A percentile compares a stretch with the other conserved stretches of the same genome.
Conservation (phyloP, 306 rosid genomes). For the Cucurbita pepo region DNA sequence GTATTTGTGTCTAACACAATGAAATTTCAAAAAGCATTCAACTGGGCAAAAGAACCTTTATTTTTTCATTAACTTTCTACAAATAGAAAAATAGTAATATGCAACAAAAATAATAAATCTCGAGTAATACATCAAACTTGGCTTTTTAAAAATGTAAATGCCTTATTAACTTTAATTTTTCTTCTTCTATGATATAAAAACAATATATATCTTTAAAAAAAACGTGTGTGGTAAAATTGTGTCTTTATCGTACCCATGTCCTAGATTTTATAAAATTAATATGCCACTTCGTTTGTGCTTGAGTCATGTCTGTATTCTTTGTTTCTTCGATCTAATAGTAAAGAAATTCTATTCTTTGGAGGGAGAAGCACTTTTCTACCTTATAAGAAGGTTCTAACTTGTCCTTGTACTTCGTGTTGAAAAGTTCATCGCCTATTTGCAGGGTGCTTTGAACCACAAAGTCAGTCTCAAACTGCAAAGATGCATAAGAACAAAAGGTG, state of each 20-base stretch:
- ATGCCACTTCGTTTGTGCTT: neutral
- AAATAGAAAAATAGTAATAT: neutral
- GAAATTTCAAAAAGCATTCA: neutral
- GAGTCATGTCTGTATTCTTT: neutral
- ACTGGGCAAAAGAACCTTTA: neutral
- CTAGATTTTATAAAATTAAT: neutral
- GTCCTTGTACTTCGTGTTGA: slow-evolving; percentile 79
- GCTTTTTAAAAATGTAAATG: neutral
- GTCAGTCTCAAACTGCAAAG: slow-evolving; percentile 82
- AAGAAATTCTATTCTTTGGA: neutral
- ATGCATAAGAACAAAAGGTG: slow-evolving; percentile 1
- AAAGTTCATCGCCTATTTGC: slow-evolving; percentile 57
- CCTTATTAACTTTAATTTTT: neutral
- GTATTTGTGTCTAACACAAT: neutral
- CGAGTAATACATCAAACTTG: neutral
- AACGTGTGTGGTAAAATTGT: neutral
- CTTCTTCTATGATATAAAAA: neutral
- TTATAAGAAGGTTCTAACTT: slow-evolving; percentile 80
- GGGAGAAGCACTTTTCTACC: slow-evolving; percentile 18
- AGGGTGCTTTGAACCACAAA: slow-evolving; percentile 50
- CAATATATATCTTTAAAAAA: neutral
- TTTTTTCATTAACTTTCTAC: neutral
- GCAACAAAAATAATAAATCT: neutral
- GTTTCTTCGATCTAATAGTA: neutral
- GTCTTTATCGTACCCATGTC: neutral